Conservation (phyloP, 257 asterid genomes). For the Gynochthodes officinalis region DNA sequence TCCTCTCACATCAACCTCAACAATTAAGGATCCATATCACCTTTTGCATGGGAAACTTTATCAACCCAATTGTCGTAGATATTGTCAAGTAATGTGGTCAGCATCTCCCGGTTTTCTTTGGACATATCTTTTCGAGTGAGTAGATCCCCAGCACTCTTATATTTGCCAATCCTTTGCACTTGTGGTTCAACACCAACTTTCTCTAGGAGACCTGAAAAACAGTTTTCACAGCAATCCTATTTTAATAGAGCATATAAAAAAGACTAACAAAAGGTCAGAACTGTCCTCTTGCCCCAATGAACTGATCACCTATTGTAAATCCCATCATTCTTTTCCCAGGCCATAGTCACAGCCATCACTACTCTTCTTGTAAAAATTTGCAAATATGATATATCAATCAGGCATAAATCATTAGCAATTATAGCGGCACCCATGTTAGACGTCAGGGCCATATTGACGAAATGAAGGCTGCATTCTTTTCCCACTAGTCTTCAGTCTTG, state of each 20-base stretch:
- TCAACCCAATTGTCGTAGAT: conserved; percentile 79
- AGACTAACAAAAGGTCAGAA: background rate
- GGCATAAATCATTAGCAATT: background rate
- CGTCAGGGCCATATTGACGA: background rate
- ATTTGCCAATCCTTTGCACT: conserved; percentile 86
- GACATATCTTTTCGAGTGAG: conserved; percentile 79
- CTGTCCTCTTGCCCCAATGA: background rate
- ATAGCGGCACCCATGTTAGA: background rate
- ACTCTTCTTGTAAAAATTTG: background rate
- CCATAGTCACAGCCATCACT: conserved; percentile 5
- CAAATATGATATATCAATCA: background rate
- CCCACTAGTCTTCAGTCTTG: background rate
- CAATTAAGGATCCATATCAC: conserved; percentile 29
- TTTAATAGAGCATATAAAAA: background rate
- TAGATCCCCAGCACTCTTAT: conserved; percentile 95
- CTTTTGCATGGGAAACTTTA: conserved; percentile 64
- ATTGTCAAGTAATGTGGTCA: conserved; percentile 79
- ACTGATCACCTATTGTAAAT: background rate
- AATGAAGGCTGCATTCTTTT: background rate
- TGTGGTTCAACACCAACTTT: conserved; percentile 91
- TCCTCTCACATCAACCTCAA: conserved; percentile 8
- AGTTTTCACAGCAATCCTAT: background rate
- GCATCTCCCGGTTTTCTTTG: conserved; percentile 84
- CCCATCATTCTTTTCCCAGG: background rate
- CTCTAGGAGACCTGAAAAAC: conserved; percentile 23